These are phyloP conservation scores for Fomitopsis pulvina DNA, from an alignment of 768 basidiomycete genomes.

Conservation along the genomic window DNA sequence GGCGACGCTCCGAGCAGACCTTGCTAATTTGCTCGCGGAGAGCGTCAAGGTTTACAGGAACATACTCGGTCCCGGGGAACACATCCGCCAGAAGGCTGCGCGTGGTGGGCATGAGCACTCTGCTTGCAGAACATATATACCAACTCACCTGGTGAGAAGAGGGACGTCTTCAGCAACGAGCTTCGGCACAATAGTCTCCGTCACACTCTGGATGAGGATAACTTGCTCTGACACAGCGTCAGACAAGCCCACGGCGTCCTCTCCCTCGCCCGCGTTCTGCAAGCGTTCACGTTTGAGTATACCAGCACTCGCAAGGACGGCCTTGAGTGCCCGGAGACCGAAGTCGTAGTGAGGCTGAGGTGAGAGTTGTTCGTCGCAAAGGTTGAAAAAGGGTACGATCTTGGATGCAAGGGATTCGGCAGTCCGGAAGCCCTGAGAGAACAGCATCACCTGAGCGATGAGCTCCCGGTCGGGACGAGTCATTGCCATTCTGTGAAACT, in stretches of 20 bases:
- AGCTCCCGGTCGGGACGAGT: conserved; percentile 96
- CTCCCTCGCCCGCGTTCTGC: conserved; percentile 34
- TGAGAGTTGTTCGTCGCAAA: conserved; percentile 95
- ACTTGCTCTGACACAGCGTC: conserved; percentile 85
- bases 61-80: conserved; percentile 92
- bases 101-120: conserved; percentile 5
- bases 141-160: conserved; percentile 74
- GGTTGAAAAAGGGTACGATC: conserved; percentile 98
- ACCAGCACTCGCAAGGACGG: conserved; percentile 94
- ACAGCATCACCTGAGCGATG: conserved; percentile 98
- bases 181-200: conserved; percentile 98
- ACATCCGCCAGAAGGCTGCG: conserved; percentile 87
- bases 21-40: conserved; percentile 81
- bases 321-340: conserved; percentile 93
- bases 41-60: conserved; percentile 81
- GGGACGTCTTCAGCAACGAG: conserved; percentile 96
- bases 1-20: conserved; percentile 79
- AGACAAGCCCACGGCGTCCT: conserved; percentile 49
- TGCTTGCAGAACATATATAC: neutral
- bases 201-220: conserved; percentile 96
- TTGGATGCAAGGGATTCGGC: conserved; percentile 97
- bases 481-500: conserved; percentile 84
- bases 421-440: conserved; percentile 98
- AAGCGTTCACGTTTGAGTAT: conserved; percentile 92
- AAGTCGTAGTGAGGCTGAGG: conserved; percentile 99